phyloP scores from a whole-genome alignment of 1,284 basidiomycete species.

The Baeospora myosura region DNA sequence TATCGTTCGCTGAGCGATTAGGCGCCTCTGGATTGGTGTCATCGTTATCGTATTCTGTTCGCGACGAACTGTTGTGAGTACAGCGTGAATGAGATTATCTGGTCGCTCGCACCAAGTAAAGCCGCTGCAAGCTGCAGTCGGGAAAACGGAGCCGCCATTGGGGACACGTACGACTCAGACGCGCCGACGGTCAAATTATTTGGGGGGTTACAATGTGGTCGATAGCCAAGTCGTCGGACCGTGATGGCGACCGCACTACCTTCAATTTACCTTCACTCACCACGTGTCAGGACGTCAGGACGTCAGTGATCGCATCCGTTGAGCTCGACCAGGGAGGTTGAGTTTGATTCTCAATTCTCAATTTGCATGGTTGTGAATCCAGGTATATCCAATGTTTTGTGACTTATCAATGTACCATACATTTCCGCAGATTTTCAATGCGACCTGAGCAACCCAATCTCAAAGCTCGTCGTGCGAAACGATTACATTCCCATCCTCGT shows the following conservation, averaged over 20 bases:
- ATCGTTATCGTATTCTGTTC: constrained; percentile 78
- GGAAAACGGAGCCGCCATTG: constrained; percentile 61
- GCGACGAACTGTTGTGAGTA: not conserved
- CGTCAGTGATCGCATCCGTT: too few species aligned
- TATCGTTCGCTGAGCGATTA: constrained; percentile 64
- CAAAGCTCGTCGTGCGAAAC: constrained; percentile 35
- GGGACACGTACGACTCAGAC: too few species aligned
- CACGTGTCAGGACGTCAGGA: too few species aligned
- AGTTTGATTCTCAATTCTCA: too few species aligned
- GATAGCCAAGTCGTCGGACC: too few species aligned
- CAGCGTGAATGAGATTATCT: too few species aligned
- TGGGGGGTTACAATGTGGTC: too few species aligned
- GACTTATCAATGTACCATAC: not conserved
- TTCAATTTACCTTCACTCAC: too few species aligned
- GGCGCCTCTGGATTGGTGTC: constrained; percentile 51
- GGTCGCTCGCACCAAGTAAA: constrained; percentile 65
- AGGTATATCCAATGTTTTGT: not conserved
- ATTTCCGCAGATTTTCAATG: not conserved
- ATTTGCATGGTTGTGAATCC: too few species aligned
- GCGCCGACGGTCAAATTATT: too few species aligned
- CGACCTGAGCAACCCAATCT: constrained; percentile 6
- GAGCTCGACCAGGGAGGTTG: too few species aligned
- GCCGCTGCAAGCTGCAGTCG: constrained; percentile 76
- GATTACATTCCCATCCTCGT: constrained; percentile 51
- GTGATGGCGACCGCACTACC: too few species aligned